A percentile compares a stretch with the other conserved stretches of the same genome.
phyloP scores from a whole-genome alignment of 1,139 yeast genomes.

The Yamadazyma jaroonii region DNA sequence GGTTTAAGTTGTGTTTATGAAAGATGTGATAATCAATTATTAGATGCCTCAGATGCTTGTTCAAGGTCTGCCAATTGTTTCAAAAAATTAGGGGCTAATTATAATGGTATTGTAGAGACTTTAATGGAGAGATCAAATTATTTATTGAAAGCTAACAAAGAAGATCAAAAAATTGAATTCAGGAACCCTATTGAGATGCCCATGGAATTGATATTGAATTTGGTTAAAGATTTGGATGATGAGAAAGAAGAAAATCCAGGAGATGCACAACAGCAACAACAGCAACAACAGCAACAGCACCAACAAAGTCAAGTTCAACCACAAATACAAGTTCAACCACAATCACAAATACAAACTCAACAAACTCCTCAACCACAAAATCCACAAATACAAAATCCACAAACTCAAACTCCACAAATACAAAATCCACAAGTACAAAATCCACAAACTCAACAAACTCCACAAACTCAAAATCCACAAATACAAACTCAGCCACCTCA shows the following conservation, averaged over 20 bases:
- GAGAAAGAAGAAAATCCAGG: constrained; percentile 18
- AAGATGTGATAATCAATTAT: constrained; percentile 56
- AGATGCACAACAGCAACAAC: constrained; percentile 3
- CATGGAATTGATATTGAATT: neutral
- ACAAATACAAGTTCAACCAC: constrained; percentile 1
- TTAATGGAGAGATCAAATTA: neutral
- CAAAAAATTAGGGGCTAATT: neutral
- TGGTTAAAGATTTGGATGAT: constrained; percentile 32
- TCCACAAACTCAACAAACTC: neutral
- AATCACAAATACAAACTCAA: neutral
- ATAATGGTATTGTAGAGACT: neutral
- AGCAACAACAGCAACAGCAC: neutral
- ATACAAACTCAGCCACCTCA: neutral
- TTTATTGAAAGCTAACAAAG: no score
- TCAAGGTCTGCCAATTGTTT: constrained; percentile 46
- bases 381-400: neutral
- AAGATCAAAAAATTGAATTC: neutral
- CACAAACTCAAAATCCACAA: neutral
- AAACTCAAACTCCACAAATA: neutral
- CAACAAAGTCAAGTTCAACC: neutral
- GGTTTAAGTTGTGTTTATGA: constrained; percentile 64
- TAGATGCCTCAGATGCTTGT: constrained; percentile 62
- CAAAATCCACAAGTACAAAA: neutral
- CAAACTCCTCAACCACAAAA: neutral
- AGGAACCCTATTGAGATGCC: constrained; percentile 2